Evolutionary conservation across 805 yeast genomes (phyloP).

Genomic region (Kodamaea kaohsiungensis): DNA sequence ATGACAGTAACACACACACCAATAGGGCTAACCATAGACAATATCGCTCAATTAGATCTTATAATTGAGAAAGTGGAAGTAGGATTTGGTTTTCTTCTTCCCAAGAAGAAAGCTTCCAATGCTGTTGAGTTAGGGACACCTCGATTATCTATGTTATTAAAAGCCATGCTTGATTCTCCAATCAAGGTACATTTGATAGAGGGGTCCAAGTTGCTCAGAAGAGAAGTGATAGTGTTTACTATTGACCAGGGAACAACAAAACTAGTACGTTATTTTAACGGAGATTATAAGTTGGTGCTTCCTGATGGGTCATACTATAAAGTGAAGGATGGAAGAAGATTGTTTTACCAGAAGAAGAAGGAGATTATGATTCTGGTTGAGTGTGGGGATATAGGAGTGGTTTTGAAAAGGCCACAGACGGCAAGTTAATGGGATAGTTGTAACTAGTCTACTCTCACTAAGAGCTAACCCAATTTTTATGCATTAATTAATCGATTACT

Average conservation of each 20-base stretch:
- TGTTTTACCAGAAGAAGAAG: neutral
- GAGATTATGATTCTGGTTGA: neutral
- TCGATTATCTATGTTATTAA: neutral
- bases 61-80: neutral
- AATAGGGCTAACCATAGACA: neutral
- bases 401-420: neutral
- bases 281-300: neutral
- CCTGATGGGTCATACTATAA: neutral
- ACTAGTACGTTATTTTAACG: neutral
- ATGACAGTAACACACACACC: neutral
- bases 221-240: neutral
- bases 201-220: neutral
- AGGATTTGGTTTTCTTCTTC: neutral
- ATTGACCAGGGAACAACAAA: neutral
- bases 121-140: neutral
- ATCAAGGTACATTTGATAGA: neutral
- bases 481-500: neutral
- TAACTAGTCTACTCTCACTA: too few species aligned
- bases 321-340: neutral
- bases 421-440: neutral
- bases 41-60: neutral
- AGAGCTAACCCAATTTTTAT: too few species aligned
- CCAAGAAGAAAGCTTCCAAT: neutral
- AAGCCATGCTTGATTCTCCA: neutral
- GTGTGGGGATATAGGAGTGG: neutral